Evolutionary conservation across 768 basidiomycete genomes (phyloP).

Genomic region (Termitomyces sp.): DNA sequence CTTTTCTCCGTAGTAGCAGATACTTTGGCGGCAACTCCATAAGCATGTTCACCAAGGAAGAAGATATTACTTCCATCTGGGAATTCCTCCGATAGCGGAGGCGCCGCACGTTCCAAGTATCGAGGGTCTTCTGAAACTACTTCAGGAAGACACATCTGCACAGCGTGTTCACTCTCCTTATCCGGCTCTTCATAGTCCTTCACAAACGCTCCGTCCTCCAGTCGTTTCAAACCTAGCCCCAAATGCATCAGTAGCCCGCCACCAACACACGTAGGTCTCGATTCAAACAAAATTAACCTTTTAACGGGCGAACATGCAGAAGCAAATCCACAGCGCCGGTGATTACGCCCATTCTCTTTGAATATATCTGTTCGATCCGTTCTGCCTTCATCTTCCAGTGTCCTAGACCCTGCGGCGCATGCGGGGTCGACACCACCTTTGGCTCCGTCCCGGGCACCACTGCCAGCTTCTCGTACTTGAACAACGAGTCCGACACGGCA

Average conservation of each 20-base stretch:
- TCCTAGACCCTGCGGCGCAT: conserved; percentile 61
- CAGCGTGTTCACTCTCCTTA: conserved; percentile 81
- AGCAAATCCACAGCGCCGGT: conserved; percentile 79
- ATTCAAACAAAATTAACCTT: conserved; percentile 50
- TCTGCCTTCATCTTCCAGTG: conserved; percentile 83
- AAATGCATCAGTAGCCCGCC: background rate
- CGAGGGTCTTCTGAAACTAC: conserved; percentile 89
- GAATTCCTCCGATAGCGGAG: conserved; percentile 84
- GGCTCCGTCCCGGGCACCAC: conserved; percentile 47
- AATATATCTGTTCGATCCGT: conserved; percentile 78
- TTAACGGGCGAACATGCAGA: conserved; percentile 86
- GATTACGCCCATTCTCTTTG: conserved; percentile 85
- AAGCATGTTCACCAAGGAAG: conserved; percentile 93
- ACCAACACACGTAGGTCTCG: background rate
- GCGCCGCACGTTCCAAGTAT: conserved; percentile 76
- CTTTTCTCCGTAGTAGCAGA: conserved; percentile 62
- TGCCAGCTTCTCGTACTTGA: conserved; percentile 76
- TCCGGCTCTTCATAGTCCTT: conserved; percentile 89
- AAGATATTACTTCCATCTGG: conserved; percentile 89
- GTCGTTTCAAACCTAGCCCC: conserved; percentile 75
- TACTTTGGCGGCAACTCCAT: conserved; percentile 94
- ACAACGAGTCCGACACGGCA: conserved; percentile 80
- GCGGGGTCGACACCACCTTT: conserved; percentile 69
- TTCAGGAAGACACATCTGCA: conserved; percentile 80
- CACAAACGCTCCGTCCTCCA: conserved; percentile 87